Conservation (phyloP, 768 basidiomycete species). For the Hemileccinum impolitum region DNA sequence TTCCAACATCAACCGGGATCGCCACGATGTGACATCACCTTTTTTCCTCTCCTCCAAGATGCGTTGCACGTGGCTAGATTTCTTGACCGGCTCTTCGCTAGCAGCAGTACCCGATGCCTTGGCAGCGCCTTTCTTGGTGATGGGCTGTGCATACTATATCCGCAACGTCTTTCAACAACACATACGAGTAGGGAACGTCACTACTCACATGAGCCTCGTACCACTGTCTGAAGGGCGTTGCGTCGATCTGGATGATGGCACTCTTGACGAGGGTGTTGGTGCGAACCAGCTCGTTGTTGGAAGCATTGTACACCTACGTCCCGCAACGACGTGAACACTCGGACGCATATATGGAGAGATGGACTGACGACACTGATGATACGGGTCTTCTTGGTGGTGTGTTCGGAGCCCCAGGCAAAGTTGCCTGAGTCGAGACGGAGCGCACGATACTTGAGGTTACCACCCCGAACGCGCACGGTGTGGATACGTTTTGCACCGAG, state of each 20-base stretch:
- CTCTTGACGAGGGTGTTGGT: constrained; percentile 99
- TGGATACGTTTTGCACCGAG: constrained; percentile 95
- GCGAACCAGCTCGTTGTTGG: constrained; percentile 99
- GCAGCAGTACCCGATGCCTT: constrained; percentile 50
- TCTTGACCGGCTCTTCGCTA: constrained; percentile 62
- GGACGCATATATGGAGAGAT: not conserved
- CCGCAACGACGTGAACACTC: constrained; percentile 5
- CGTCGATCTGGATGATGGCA: constrained; percentile 96
- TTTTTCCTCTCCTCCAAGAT: constrained; percentile 88
- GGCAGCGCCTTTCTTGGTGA: constrained; percentile 75
- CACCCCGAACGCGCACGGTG: constrained; percentile 92
- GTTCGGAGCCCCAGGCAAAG: constrained; percentile 98
- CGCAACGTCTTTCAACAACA: constrained; percentile 2
- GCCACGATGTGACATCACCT: constrained; percentile 44
- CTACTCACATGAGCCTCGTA: constrained; percentile 92
- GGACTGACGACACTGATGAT: constrained; percentile 88
- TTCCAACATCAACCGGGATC: not conserved
- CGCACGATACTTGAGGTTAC: constrained; percentile 93
- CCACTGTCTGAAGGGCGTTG: constrained; percentile 99
- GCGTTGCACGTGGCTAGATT: constrained; percentile 89
- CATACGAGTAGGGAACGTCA: not conserved
- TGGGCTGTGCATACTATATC: constrained; percentile 85
- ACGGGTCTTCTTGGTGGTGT: constrained; percentile 91
- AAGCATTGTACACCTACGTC: constrained; percentile 90
- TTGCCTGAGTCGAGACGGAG: constrained; percentile 96